These are phyloP conservation scores for Hypoxylon sp. DNA, from an alignment of 2,329 filamentous ascomycete species.

Conservation along the genomic window DNA sequence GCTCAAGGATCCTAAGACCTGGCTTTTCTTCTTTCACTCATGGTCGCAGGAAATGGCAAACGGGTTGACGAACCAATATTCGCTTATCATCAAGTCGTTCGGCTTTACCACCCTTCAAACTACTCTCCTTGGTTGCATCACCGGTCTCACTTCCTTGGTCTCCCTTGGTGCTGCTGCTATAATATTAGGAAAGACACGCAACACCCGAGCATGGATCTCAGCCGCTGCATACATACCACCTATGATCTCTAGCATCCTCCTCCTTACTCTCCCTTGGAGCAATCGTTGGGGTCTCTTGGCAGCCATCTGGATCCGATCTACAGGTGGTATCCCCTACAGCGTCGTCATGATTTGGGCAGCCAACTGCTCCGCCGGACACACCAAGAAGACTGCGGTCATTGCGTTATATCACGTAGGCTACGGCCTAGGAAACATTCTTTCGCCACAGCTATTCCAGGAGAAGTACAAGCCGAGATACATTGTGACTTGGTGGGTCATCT, in stretches of 20 bases:
- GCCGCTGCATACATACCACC: slow-evolving; percentile 44
- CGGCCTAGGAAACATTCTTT: slow-evolving; percentile 44
- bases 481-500: slow-evolving; percentile 44
- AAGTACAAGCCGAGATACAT: slow-evolving; percentile 43
- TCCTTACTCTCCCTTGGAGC: slow-evolving; percentile 49
- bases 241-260: slow-evolving; percentile 49
- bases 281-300: slow-evolving; percentile 49
- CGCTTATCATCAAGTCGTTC: slow-evolving; percentile 30
- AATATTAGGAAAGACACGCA: slow-evolving; percentile 18
- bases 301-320: slow-evolving; percentile 51
- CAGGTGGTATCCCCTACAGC: slow-evolving; percentile 49
- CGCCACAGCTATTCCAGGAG: slow-evolving; percentile 44
- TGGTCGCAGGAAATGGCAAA: slow-evolving; percentile 49
- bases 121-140: slow-evolving; percentile 26
- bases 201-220: slow-evolving; percentile 27
- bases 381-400: slow-evolving; percentile 52
- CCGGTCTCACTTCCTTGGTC: slow-evolving; percentile 24
- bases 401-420: slow-evolving; percentile 47
- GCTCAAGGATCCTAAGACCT: slow-evolving; percentile 42
- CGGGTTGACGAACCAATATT: slow-evolving; percentile 36
- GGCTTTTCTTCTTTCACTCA: slow-evolving; percentile 43
- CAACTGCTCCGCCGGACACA: slow-evolving; percentile 49
- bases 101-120: slow-evolving; percentile 34
- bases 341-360: slow-evolving; percentile 52
- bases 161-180: slow-evolving; percentile 20